Conservation (phyloP, 495 filamentous ascomycete genomes). For the Neurospora sublineolata region DNA sequence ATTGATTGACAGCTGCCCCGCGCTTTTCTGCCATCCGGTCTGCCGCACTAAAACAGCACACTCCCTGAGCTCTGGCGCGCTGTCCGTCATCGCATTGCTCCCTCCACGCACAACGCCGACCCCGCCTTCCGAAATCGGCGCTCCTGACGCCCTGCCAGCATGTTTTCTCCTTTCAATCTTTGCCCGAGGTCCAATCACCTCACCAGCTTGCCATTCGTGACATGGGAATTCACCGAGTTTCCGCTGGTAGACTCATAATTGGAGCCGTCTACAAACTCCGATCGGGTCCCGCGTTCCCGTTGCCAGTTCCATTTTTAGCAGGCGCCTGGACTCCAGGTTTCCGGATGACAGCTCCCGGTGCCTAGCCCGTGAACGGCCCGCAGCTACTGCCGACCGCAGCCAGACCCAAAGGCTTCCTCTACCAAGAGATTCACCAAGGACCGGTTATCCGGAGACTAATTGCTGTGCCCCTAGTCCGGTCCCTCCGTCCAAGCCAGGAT, state of each 20-base stretch:
- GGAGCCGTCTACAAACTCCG: not conserved
- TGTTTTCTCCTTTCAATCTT: not conserved
- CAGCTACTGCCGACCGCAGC: not conserved
- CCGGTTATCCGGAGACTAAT: not conserved
- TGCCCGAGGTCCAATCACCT: not conserved
- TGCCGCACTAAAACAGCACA: not conserved
- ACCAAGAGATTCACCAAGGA: not conserved
- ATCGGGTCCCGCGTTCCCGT: not conserved
- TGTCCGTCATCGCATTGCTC: not conserved
- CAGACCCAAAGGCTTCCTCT: not conserved
- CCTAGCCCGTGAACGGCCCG: not conserved
- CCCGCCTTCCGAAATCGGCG: constrained; percentile 26
- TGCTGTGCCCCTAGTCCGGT: not conserved
- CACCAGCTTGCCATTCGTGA: not conserved
- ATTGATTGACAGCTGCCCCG: constrained; percentile 6
- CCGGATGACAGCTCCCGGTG: not conserved
- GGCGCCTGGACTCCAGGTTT: not conserved
- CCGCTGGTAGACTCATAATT: not conserved
- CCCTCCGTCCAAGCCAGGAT: not conserved
- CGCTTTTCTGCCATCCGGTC: constrained; percentile 1
- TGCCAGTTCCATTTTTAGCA: not conserved
- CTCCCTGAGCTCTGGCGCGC: constrained; percentile 6
- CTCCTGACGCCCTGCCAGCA: not conserved
- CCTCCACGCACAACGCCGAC: constrained; percentile 2
- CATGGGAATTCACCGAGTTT: not conserved